Evolutionary conservation across 108 stramenopile genomes (phyloP).

Genomic region (Pseudonitzschia pungens): DNA sequence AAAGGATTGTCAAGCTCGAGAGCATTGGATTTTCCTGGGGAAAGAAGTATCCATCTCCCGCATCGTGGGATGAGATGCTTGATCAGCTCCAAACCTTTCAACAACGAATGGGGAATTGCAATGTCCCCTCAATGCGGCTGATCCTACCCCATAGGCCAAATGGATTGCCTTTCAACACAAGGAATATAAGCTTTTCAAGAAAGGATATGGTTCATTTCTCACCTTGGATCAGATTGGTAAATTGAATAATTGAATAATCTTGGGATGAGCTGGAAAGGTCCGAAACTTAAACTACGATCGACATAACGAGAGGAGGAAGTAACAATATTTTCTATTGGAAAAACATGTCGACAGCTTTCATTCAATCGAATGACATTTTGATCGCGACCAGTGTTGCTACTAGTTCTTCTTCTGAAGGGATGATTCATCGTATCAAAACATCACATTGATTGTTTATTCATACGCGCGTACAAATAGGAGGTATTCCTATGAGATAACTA

Average conservation of each 20-base stretch:
- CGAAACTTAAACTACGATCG: background rate
- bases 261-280: constrained; percentile 1
- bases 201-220: background rate
- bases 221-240: background rate
- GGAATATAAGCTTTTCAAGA: constrained; percentile 11
- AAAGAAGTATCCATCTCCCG: background rate
- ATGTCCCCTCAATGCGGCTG: background rate
- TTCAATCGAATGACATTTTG: no score
- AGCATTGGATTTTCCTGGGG: constrained; percentile 9
- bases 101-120: background rate
- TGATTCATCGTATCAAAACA: no score
- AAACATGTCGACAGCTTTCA: no score
- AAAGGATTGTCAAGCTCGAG: background rate
- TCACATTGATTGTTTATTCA: no score
- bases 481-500: no score
- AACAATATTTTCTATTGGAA: no score
- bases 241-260: background rate
- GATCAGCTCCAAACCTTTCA: background rate
- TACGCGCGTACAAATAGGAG: no score
- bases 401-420: no score
- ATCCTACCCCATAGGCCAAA: constrained; percentile 1
- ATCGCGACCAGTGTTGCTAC: no score
- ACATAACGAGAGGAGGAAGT: background rate
- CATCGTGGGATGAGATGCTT: constrained; percentile 10
- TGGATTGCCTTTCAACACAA: constrained; percentile 1